Base-by-base conservation (phyloP, 2,329 filamentous ascomycete species). In the Fusarium odoratissimum region DNA sequence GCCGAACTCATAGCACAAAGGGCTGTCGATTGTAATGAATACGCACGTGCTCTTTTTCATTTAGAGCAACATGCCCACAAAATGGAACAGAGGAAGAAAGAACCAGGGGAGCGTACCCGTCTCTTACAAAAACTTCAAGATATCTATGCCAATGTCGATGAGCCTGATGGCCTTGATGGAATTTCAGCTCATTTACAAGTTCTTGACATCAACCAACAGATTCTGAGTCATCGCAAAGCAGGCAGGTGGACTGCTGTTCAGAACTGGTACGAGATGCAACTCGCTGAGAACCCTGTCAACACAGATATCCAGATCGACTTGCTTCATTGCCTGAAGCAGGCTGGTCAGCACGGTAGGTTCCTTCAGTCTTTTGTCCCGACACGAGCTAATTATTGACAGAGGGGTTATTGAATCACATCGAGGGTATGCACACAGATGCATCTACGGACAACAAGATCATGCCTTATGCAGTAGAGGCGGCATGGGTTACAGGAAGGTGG, bases 71-170 rank as follows among this genome's bases (percentile, higher is more conserved):
- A 97, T 79, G 95, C 95, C 63, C 85, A 85, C 60, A 84, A 86
- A 67, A 80, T 86, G 60, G 83, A 86, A 35, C 82, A 83, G 31
- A 77, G 81, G n/a, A 83, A 84, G 38, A 78, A 84, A 31, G 85
- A 86, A 2, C 81, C 84, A 3, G 85, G 86, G 5, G 87, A 90
- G 28, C 84, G 88, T n/a, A 86, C 92, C 59, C 86, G 90, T 30
- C 86, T 96, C 8, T 89, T 97, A 67, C 90, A 94, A 74, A 90
- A 91, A 68, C 85, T 99, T 30, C 95, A 98, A 78, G 91, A 95
- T 59, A 97, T 99, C 23, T 99, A 99, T 81, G 94, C 94, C 2
- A 93, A 98, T 76, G 98, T 99, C 68, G 96, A 99, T 78, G 96
- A 99, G 76, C 97, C 96, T 0, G 96, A 99, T 81, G 95, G 95